Evolutionary conservation across 495 filamentous ascomycete species (phyloP), one percentile per base, ranked within the genome.

Genomic region (Pseudotulostoma volvatum): DNA sequence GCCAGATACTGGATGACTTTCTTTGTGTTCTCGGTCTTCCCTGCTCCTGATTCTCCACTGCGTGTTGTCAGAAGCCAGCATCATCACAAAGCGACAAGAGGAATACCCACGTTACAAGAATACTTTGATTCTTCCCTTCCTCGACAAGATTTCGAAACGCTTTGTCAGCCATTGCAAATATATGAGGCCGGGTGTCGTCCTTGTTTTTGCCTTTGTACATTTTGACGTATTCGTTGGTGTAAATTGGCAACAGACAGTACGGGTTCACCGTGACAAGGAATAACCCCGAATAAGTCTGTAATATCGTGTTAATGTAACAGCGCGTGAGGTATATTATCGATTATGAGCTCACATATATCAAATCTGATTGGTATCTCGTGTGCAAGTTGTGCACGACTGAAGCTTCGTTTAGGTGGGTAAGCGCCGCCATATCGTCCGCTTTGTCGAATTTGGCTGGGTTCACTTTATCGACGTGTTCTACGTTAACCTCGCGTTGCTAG

Each of bases 391-490:
- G 85, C 21, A 99, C 87, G 41, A 99, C 92, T 0, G 90, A 96
- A 7, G 87, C 80, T 60, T 99, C 92, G 53, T 99, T 99, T 32
- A 99, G 61, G 52, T 96, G 90, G 9, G 92, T 99, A 48, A 99
- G 66, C 58, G 96, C 90, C 1, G 92, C 90, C 92, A 99, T 99
- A 53, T 99, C 92, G 61, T 93, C 81, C 4, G 90, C 88, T 57
- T 90, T 95, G 67, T 99, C 92, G 54, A 99, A 99, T 52, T 99
- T 99, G 39, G 84, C 92, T 17, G 92, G 92, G 58, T 99, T 99
- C 61, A 96, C 92, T 58, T 93, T 95, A 67, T 99, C 92, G 35
- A 93, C 85, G 41, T 72, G 77, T 44, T 94, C 84, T 15, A 70
- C 58, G 45, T 87, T 75, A 21, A 90, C 78, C 52, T 84, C 80